These are phyloP conservation scores for Nicotiana obtusifolia DNA, from an alignment of 257 asterid genomes.

Conservation along the genomic window DNA sequence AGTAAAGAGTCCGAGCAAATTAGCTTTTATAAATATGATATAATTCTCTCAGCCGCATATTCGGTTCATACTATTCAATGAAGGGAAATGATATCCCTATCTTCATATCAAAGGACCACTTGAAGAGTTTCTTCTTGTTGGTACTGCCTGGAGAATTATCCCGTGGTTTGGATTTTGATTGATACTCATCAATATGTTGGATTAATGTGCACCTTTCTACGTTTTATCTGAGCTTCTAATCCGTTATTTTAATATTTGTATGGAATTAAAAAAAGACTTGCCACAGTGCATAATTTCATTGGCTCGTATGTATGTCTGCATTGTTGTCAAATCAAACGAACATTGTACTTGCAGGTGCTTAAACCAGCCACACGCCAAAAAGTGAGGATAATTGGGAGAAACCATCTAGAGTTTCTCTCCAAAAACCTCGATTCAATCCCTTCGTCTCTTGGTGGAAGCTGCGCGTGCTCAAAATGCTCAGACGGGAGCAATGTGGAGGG, in stretches of 20 bases:
- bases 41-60: not conserved
- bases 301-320: not conserved
- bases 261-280: not conserved
- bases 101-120: not conserved
- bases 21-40: not conserved
- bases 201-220: not conserved
- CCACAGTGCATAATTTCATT: not conserved
- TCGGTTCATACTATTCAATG: not conserved
- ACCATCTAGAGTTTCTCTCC: conserved; percentile 25
- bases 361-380: conserved; percentile 40
- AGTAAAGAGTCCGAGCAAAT: no score
- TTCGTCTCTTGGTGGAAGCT: conserved; percentile 32
- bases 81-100: not conserved
- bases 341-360: conserved; percentile 27
- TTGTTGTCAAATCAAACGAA: not conserved
- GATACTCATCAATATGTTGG: not conserved
- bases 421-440: conserved; percentile 24
- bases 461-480: conserved; percentile 30
- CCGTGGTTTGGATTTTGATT: not conserved
- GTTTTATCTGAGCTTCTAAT: not conserved
- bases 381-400: conserved; percentile 27
- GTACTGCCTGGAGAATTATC: not conserved
- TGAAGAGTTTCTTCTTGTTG: not conserved
- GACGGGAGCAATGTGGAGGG: not conserved
- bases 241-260: not conserved